phyloP scores from a whole-genome alignment of 2,329 filamentous ascomycete species.

The Tolypocladium paradoxum region DNA sequence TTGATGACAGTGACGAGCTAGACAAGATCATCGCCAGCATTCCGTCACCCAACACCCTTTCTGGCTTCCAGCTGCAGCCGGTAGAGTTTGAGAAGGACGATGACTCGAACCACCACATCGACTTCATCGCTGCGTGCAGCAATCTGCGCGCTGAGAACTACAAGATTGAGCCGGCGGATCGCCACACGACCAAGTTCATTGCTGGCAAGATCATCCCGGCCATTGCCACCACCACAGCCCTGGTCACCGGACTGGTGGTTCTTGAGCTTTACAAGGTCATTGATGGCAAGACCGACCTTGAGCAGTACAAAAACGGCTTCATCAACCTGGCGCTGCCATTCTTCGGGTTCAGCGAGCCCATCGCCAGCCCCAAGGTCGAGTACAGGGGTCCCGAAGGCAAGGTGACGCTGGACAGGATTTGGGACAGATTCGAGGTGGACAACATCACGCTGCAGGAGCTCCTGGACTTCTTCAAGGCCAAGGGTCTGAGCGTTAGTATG shows the following conservation, averaged over 20 bases:
- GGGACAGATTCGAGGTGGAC: conserved; percentile 90
- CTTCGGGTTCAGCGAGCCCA: conserved; percentile 96
- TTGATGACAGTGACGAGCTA: conserved; percentile 68
- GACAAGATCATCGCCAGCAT: conserved; percentile 61
- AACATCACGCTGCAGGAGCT: conserved; percentile 81
- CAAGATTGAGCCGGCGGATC: conserved; percentile 84
- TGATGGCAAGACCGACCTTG: conserved; percentile 90
- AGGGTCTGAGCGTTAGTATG: conserved; percentile 80
- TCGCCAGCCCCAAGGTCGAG: conserved; percentile 83
- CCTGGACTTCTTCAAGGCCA: conserved; percentile 67
- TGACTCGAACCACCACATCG: conserved; percentile 94
- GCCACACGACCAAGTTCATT: conserved; percentile 99
- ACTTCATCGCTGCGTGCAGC: conserved; percentile 96
- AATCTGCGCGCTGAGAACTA: conserved; percentile 97
- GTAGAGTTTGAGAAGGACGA: conserved; percentile 99
- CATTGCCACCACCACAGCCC: conserved; percentile 91
- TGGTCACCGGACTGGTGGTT: conserved; percentile 88
- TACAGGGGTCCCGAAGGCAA: conserved; percentile 72
- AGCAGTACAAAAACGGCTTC: conserved; percentile 99
- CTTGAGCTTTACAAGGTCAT: conserved; percentile 94
- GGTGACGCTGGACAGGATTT: conserved; percentile 86
- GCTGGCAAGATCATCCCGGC: conserved; percentile 98
- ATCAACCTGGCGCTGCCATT: conserved; percentile 93
- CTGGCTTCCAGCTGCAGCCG: conserved; percentile 78
- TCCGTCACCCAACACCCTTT: conserved; percentile 68